Evolutionary conservation across 2,329 filamentous ascomycete genomes (phyloP).

Genomic region (Phaeophleospora eucalypticola): DNA sequence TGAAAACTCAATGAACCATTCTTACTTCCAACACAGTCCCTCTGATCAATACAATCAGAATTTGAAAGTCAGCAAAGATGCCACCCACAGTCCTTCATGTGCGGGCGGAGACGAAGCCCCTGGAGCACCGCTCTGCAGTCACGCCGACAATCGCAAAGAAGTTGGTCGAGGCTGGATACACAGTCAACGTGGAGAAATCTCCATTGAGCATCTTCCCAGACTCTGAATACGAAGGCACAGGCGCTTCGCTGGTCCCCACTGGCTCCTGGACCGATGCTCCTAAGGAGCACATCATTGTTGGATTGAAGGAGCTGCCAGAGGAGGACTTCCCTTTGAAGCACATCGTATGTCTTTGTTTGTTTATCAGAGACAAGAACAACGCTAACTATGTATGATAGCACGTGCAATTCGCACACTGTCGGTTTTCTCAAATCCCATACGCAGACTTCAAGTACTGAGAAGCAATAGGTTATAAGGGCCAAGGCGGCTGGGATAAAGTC

Average conservation of each 20-base stretch:
- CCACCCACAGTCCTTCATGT: constrained; percentile 30
- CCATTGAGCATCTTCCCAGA: constrained; percentile 39
- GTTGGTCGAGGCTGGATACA: constrained; percentile 40
- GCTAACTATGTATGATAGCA: constrained; percentile 25
- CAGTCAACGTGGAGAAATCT: constrained; percentile 38
- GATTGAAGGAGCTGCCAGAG: constrained; percentile 42
- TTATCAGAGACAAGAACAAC: background rate
- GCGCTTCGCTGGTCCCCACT: constrained; percentile 37
- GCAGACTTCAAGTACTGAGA: constrained; percentile 4
- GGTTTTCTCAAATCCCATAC: constrained; percentile 5
- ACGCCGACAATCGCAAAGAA: constrained; percentile 39
- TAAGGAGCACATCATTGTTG: constrained; percentile 37
- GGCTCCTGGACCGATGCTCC: constrained; percentile 40
- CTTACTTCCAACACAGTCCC: background rate
- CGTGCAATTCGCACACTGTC: constrained; percentile 38
- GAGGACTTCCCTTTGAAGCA: constrained; percentile 68
- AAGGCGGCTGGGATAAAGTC: constrained; percentile 73
- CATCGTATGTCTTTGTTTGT: constrained; percentile 34
- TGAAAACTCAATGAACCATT: background rate
- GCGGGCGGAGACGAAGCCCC: constrained; percentile 36
- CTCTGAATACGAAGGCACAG: constrained; percentile 38
- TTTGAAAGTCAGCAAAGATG: constrained; percentile 15
- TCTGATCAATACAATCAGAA: too few relatives aligned
- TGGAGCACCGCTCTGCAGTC: constrained; percentile 37
- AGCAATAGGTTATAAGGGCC: constrained; percentile 41